Conservation (phyloP, 805 yeast genomes). For the Lachancea thermotolerans region DNA sequence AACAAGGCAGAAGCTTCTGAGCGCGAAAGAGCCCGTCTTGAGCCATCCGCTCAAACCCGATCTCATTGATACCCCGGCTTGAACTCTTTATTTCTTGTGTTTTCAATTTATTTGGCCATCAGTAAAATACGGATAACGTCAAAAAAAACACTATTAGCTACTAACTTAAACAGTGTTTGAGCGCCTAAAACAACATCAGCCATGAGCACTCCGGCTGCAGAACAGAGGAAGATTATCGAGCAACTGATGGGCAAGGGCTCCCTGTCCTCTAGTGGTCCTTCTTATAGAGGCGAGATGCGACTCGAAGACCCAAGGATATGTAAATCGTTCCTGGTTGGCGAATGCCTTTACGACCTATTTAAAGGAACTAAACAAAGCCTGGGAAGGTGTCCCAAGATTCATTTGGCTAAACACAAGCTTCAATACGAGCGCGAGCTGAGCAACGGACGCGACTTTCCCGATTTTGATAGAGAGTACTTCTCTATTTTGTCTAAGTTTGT, state of each 20-base stretch:
- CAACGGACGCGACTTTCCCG: slow-evolving; percentile 39
- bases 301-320: slow-evolving; percentile 59
- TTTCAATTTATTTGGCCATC: too few species aligned
- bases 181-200: not conserved
- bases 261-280: slow-evolving; percentile 11
- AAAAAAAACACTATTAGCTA: too few species aligned
- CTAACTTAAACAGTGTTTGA: too few species aligned
- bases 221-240: slow-evolving; percentile 68
- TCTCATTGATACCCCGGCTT: not conserved
- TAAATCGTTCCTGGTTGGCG: slow-evolving; percentile 74
- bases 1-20: slow-evolving; percentile 53
- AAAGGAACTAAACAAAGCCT: slow-evolving; percentile 74
- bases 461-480: slow-evolving; percentile 41
- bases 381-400: slow-evolving; percentile 74
- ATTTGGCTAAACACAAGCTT: slow-evolving; percentile 64
- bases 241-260: slow-evolving; percentile 70
- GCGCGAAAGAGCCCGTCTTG: slow-evolving; percentile 40
- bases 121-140: too few species aligned
- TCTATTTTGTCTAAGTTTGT: slow-evolving; percentile 48
- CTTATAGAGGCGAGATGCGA: slow-evolving; percentile 18
- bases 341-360: slow-evolving; percentile 80
- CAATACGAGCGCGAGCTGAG: slow-evolving; percentile 51
- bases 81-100: too few species aligned
- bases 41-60: slow-evolving; percentile 8
- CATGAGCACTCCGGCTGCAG: slow-evolving; percentile 51